phyloP scores from a whole-genome alignment of 257 asterid species.

The Solanum etuberosum region DNA sequence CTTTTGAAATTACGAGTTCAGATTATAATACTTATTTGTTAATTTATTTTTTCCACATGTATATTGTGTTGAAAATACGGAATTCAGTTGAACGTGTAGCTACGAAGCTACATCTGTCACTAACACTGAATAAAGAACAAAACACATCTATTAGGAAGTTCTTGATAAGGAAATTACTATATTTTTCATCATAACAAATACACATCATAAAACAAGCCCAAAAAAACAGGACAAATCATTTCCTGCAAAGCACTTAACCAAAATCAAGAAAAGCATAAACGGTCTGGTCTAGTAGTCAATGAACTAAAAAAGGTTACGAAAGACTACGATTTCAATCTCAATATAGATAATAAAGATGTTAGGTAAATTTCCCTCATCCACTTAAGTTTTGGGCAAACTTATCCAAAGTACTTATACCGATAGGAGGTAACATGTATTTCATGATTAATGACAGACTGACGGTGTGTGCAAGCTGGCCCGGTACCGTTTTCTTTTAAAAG shows the following conservation, averaged over 20 bases:
- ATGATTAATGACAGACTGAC: background rate
- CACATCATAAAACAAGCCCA: background rate
- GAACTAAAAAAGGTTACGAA: background rate
- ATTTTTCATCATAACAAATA: background rate
- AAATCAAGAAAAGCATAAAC: background rate
- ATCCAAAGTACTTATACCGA: background rate
- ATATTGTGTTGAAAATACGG: background rate
- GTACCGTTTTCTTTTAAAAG: background rate
- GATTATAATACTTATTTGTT: background rate
- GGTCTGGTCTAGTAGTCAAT: background rate
- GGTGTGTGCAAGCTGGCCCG: background rate
- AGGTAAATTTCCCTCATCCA: background rate
- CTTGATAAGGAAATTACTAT: background rate
- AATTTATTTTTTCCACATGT: background rate
- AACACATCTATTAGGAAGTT: background rate
- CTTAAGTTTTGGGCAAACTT: background rate
- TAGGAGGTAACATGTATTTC: background rate
- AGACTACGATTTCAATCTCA: background rate
- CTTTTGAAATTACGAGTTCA: background rate
- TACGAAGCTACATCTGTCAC: background rate
- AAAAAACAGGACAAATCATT: constrained; percentile 5
- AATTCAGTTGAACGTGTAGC: background rate
- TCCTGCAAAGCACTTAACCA: background rate
- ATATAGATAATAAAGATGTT: background rate
- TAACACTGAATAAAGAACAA: background rate